A percentile compares a stretch with the other conserved stretches of the same genome.
These are phyloP conservation scores for Oryza coarctata DNA, from an alignment of 176 grass and related monocot genomes.

Conservation along the genomic window DNA sequence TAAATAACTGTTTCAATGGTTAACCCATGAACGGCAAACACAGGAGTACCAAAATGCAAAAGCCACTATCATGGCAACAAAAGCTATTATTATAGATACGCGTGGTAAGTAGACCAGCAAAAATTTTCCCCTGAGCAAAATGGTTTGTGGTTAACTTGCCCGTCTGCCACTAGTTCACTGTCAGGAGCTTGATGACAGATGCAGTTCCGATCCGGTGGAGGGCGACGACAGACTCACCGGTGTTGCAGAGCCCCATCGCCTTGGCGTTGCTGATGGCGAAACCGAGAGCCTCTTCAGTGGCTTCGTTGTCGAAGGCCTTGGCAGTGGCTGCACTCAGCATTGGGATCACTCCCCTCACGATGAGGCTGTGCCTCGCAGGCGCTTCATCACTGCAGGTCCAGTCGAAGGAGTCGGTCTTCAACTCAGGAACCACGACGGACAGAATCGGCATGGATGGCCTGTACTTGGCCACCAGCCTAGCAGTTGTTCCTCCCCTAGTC, in stretches of 20 bases:
- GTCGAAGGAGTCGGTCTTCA: slow-evolving; percentile 66
- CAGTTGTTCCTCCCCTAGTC: slow-evolving; percentile 79
- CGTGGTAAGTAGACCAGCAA: slow-evolving; percentile 6
- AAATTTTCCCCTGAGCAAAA: slow-evolving; percentile 38
- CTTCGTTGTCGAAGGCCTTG: slow-evolving; percentile 65
- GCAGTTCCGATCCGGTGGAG: slow-evolving; percentile 69
- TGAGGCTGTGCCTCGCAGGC: slow-evolving; percentile 74
- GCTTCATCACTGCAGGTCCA: slow-evolving; percentile 77
- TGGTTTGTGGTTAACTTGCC: background rate
- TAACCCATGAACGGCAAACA: slow-evolving; percentile 18
- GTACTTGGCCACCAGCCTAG: slow-evolving; percentile 78
- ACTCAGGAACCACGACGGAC: slow-evolving; percentile 77
- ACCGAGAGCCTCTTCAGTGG: slow-evolving; percentile 61
- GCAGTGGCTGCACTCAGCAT: slow-evolving; percentile 68
- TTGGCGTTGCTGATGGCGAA: slow-evolving; percentile 59
- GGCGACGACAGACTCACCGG: slow-evolving; percentile 65
- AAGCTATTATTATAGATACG: slow-evolving; percentile 9
- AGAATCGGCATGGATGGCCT: slow-evolving; percentile 75
- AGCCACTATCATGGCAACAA: slow-evolving; percentile 27
- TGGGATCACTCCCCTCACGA: slow-evolving; percentile 73
- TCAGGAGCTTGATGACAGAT: slow-evolving; percentile 75
- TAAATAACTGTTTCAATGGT: slow-evolving; percentile 15
- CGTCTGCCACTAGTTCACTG: slow-evolving; percentile 40
- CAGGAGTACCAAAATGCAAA: slow-evolving; percentile 15
- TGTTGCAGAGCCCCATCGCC: slow-evolving; percentile 50